phyloP scores from a whole-genome alignment of 164 flowering plant species.

The Annona squamosa region DNA sequence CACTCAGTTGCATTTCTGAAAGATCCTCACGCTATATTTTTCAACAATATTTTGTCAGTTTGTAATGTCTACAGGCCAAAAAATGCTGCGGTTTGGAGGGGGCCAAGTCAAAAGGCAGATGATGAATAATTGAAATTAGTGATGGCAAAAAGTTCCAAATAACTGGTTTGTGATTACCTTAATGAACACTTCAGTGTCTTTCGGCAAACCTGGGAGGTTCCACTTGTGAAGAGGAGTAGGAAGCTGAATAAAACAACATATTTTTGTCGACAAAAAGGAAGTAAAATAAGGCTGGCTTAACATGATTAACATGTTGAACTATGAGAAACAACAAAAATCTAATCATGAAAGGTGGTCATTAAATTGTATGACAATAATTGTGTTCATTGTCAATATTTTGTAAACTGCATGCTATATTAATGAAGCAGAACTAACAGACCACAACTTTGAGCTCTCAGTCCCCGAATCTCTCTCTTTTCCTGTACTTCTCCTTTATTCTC shows the following conservation, averaged over 20 bases:
- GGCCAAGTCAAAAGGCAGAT: background rate
- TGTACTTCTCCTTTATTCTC: no score
- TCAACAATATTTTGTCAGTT: conserved; percentile 17
- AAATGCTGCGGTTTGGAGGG: background rate
- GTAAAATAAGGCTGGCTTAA: no score
- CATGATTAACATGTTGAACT: no score
- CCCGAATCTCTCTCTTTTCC: no score
- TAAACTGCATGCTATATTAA: no score
- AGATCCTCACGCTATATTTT: conserved; percentile 81
- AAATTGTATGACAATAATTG: no score
- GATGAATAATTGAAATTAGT: background rate
- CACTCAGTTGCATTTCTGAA: conserved; percentile 95
- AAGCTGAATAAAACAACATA: conserved; percentile 30
- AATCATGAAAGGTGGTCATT: no score
- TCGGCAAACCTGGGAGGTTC: conserved; percentile 82
- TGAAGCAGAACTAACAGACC: no score
- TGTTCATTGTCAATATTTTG: no score
- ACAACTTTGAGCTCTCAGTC: no score
- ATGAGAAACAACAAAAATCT: no score
- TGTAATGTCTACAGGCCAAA: background rate
- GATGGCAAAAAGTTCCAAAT: background rate
- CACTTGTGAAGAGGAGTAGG: conserved; percentile 96
- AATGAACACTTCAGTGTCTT: conserved; percentile 67
- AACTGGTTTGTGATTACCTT: conserved; percentile 41
- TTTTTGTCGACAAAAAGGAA: background rate